Conservation (phyloP, 2,329 filamentous ascomycete genomes). For the Verticillium tricorpus region DNA sequence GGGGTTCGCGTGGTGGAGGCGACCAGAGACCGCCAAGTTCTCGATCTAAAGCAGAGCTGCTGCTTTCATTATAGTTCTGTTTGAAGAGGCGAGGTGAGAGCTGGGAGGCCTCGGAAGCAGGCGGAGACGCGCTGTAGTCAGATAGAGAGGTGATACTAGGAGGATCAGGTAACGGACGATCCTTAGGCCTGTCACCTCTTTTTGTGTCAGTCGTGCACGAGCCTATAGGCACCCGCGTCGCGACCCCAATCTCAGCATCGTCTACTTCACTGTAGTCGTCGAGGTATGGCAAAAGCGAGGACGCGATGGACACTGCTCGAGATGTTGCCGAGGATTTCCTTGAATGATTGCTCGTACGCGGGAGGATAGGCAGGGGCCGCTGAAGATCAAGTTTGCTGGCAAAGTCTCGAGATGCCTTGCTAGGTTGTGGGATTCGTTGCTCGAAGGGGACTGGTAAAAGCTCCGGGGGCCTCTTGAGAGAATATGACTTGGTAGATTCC, state of each 20-base stretch:
- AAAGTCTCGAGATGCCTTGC: conserved; percentile 23
- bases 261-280: conserved; percentile 15
- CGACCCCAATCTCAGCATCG: conserved; percentile 18
- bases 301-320: conserved; percentile 16
- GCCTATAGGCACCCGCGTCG: conserved; percentile 9
- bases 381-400: conserved; percentile 16
- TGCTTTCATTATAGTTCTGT: background rate
- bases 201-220: background rate
- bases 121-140: conserved; percentile 13
- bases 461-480: conserved; percentile 26
- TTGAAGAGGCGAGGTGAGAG: background rate
- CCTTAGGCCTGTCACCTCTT: background rate
- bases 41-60: background rate
- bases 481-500: conserved; percentile 12
- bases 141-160: conserved; percentile 11
- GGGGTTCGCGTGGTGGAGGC: background rate
- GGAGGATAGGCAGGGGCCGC: conserved; percentile 23
- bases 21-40: background rate
- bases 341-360: conserved; percentile 12
- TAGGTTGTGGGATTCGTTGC: conserved; percentile 22
- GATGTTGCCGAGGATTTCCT: conserved; percentile 13
- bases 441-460: conserved; percentile 13
- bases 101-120: background rate
- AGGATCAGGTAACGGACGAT: background rate
- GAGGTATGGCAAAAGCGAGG: conserved; percentile 17